phyloP scores from a whole-genome alignment of 371 early-diverging fungal species.

The Mortierella sp. region DNA sequence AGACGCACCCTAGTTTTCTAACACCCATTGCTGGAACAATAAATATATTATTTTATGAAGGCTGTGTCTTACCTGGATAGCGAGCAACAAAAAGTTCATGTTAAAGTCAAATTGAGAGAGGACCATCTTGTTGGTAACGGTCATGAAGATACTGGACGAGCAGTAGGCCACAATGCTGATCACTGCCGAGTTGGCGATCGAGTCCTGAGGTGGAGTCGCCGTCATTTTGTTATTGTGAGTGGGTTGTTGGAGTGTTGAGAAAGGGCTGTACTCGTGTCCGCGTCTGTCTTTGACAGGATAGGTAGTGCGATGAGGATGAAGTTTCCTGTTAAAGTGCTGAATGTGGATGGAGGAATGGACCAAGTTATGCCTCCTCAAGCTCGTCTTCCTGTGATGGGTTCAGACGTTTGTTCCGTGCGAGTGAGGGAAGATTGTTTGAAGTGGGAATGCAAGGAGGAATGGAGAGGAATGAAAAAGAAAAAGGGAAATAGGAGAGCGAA shows the following conservation, averaged over 20 bases:
- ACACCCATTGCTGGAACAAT: too few relatives aligned
- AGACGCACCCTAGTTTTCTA: too few relatives aligned
- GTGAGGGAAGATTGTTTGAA: not conserved
- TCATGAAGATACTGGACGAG: conserved; percentile 94
- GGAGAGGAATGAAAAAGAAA: not conserved
- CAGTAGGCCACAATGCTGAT: conserved; percentile 87
- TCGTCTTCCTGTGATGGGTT: not conserved
- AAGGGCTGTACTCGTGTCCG: not conserved
- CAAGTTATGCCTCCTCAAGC: not conserved
- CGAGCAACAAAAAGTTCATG: conserved; percentile 92
- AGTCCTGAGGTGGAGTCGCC: conserved; percentile 15
- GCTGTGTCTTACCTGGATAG: conserved; percentile 77
- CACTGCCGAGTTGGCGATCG: conserved; percentile 53
- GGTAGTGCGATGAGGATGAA: not conserved
- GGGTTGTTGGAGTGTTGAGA: not conserved
- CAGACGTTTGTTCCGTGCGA: not conserved
- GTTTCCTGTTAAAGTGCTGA: not conserved
- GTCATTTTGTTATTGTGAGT: conserved; percentile 13
- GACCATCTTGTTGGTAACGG: conserved; percentile 96
- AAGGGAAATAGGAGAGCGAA: not conserved
- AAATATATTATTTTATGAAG: not conserved
- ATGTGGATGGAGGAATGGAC: not conserved
- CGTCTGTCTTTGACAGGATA: not conserved
- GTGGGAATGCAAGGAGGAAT: not conserved
- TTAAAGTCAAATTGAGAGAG: conserved; percentile 89